phyloP scores from a whole-genome alignment of 805 yeast genomes.

The Lipomyces orientalis region DNA sequence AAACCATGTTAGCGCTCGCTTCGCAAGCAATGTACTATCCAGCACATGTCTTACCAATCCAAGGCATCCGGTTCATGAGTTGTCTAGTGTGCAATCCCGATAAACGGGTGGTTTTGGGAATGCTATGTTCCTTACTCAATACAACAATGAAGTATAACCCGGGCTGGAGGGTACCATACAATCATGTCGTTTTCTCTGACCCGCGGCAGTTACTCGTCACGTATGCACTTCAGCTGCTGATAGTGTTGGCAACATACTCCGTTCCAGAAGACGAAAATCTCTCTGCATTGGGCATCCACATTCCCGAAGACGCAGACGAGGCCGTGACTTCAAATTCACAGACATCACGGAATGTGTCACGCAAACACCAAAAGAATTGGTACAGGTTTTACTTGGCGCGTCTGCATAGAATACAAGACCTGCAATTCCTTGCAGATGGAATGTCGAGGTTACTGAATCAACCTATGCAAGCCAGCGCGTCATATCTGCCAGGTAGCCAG shows the following conservation, averaged over 20 bases:
- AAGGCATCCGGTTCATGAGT: slow-evolving; percentile 68
- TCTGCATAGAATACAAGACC: slow-evolving; percentile 45
- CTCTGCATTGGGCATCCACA: slow-evolving; percentile 16
- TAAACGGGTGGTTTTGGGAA: slow-evolving; percentile 54
- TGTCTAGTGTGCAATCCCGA: slow-evolving; percentile 59
- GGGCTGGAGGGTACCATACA: slow-evolving; percentile 46
- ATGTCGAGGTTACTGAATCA: slow-evolving; percentile 46
- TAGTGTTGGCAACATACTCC: slow-evolving; percentile 66
- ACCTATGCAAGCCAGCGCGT: slow-evolving; percentile 47
- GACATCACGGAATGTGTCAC: slow-evolving; percentile 13
- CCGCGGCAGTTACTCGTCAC: slow-evolving; percentile 49
- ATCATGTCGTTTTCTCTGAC: slow-evolving; percentile 41
- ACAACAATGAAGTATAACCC: slow-evolving; percentile 50
- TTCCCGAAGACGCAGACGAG: slow-evolving; percentile 9
- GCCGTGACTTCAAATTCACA: slow-evolving; percentile 15
- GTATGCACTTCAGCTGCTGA: slow-evolving; percentile 65
- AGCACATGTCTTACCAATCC: slow-evolving; percentile 51
- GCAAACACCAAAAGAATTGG: slow-evolving; percentile 38
- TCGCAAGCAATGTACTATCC: slow-evolving; percentile 64
- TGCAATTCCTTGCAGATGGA: slow-evolving; percentile 45
- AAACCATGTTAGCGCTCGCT: slow-evolving; percentile 63
- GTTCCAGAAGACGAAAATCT: slow-evolving; percentile 51
- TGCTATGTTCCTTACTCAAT: slow-evolving; percentile 73
- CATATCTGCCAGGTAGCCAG: slow-evolving; percentile 43
- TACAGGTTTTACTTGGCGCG: slow-evolving; percentile 45